Evolutionary conservation across 768 basidiomycete genomes (phyloP).

Genomic region (Gymnopilus dilepis): DNA sequence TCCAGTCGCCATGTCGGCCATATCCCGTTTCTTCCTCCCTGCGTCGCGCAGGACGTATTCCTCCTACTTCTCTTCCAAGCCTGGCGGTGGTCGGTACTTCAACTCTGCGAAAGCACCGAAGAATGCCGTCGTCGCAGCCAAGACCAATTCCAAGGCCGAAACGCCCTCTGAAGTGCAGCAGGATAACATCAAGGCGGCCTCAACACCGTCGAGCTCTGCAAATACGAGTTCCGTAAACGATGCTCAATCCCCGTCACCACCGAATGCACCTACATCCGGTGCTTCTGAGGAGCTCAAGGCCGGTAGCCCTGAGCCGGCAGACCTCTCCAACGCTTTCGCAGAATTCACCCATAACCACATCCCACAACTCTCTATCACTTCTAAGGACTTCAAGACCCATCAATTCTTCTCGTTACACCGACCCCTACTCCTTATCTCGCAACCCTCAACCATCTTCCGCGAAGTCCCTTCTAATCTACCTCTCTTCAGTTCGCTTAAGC

Average conservation of each 20-base stretch:
- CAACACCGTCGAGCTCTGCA: slow-evolving; percentile 14
- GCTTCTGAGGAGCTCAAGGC: slow-evolving; percentile 11
- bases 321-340: slow-evolving; percentile 19
- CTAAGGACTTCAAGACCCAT: slow-evolving; percentile 79
- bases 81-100: slow-evolving; percentile 77
- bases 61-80: slow-evolving; percentile 80
- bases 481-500: slow-evolving; percentile 25
- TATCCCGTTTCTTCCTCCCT: slow-evolving; percentile 54
- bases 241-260: slow-evolving; percentile 11
- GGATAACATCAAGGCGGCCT: slow-evolving; percentile 12
- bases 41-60: slow-evolving; percentile 67
- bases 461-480: slow-evolving; percentile 35
- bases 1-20: slow-evolving; percentile 49
- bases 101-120: slow-evolving; percentile 74
- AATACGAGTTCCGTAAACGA: slow-evolving; percentile 12
- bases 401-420: slow-evolving; percentile 86
- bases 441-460: slow-evolving; percentile 60
- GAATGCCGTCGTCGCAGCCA: slow-evolving; percentile 42
- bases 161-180: slow-evolving; percentile 22
- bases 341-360: slow-evolving; percentile 24
- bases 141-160: slow-evolving; percentile 32
- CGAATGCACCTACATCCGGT: slow-evolving; percentile 18
- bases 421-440: slow-evolving; percentile 72
- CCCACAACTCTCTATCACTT: slow-evolving; percentile 60
- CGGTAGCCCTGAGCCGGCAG: slow-evolving; percentile 8